A percentile compares a stretch with the other conserved stretches of the same genome.
Conservation (phyloP, 495 filamentous ascomycete species). For the Trichoderma virens region DNA sequence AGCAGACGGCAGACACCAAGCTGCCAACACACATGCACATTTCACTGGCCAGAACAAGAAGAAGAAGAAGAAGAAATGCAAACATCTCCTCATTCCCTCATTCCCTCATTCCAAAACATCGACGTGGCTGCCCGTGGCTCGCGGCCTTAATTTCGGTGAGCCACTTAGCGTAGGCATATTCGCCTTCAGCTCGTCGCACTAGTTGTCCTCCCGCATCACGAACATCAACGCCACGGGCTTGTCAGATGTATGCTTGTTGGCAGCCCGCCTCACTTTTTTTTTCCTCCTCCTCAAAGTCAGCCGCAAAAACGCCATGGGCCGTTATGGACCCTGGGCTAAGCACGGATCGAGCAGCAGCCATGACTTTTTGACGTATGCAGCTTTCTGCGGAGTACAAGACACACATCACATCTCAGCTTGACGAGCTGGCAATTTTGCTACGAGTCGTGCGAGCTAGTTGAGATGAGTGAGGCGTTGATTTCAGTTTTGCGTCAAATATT, state of each 20-base stretch:
- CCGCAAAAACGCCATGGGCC: not conserved
- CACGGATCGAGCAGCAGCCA: not conserved
- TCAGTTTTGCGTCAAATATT: not conserved
- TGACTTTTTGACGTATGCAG: not conserved
- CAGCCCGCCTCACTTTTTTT: not conserved
- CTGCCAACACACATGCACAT: not conserved
- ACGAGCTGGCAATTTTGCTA: not conserved
- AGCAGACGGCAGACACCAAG: not conserved
- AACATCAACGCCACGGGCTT: not conserved
- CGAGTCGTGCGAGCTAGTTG: not conserved
- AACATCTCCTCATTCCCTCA: too few species aligned
- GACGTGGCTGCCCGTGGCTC: not conserved
- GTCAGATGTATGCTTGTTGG: not conserved
- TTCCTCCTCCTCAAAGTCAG: conserved; percentile 1
- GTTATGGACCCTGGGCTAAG: not conserved
- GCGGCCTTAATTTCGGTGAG: not conserved
- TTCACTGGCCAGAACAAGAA: not conserved
- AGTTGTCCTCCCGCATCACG: not conserved
- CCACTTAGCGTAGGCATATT: not conserved
- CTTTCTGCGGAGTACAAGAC: not conserved
- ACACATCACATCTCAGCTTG: too few species aligned
- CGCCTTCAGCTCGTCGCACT: not conserved
- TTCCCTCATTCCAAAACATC: not conserved
- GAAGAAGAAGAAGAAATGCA: too few species aligned
- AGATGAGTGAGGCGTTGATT: not conserved